Conservation (phyloP, 805 yeast species). For the Myxozyma melibiosi region DNA sequence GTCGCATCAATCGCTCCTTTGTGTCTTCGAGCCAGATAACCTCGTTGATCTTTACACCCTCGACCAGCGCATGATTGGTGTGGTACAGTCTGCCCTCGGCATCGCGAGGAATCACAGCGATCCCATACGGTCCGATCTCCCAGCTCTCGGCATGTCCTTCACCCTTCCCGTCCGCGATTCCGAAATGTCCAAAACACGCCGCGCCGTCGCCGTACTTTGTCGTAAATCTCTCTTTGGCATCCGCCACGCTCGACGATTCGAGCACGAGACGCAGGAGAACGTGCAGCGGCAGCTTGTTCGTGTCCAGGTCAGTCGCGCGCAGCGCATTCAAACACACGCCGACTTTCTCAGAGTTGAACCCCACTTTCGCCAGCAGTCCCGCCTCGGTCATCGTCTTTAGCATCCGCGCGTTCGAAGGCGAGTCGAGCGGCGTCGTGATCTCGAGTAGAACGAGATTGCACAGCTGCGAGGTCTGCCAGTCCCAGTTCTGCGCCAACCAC, state of each 20-base stretch:
- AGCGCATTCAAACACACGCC: constrained; percentile 44
- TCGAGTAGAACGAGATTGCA: constrained; percentile 40
- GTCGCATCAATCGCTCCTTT: constrained; percentile 18
- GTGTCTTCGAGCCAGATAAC: constrained; percentile 32
- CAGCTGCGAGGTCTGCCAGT: constrained; percentile 43
- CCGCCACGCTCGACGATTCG: constrained; percentile 37
- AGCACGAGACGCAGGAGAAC: constrained; percentile 44
- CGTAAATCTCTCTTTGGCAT: constrained; percentile 29
- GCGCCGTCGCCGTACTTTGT: constrained; percentile 24
- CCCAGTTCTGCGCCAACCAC: constrained; percentile 48
- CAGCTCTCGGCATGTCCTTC: constrained; percentile 26
- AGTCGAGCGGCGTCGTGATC: constrained; percentile 30
- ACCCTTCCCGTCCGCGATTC: constrained; percentile 28
- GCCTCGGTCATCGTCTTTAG: constrained; percentile 43
- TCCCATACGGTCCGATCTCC: constrained; percentile 33
- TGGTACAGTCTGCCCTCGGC: constrained; percentile 21
- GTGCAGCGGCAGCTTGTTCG: constrained; percentile 44
- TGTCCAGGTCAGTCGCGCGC: constrained; percentile 40
- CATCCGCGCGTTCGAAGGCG: constrained; percentile 28
- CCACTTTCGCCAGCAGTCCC: constrained; percentile 45
- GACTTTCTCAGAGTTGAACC: constrained; percentile 42
- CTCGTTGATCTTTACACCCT: constrained; percentile 18
- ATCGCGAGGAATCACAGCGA: constrained; percentile 16
- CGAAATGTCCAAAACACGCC: constrained; percentile 32
- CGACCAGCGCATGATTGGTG: constrained; percentile 27